phyloP scores from a whole-genome alignment of 2,329 filamentous ascomycete species.

The Tolypocladium pustulatum region DNA sequence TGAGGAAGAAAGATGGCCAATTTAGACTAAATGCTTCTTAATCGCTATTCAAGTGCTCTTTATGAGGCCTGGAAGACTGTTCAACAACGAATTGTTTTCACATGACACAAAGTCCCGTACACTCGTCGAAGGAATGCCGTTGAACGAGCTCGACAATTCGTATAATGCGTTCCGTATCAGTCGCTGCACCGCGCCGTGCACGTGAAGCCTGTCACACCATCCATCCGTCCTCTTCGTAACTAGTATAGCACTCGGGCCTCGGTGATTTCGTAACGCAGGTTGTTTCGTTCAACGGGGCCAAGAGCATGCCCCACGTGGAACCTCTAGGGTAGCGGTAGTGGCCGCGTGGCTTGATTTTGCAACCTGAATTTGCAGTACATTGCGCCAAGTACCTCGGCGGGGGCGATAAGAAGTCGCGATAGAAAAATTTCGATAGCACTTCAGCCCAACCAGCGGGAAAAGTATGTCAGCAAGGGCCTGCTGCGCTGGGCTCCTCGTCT shows the following conservation, averaged over 20 bases:
- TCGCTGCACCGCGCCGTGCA: background rate
- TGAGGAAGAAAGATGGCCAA: background rate
- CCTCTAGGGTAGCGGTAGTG: background rate
- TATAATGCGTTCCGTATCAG: background rate
- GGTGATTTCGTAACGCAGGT: background rate
- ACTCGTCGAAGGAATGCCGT: no score
- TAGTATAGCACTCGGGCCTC: background rate
- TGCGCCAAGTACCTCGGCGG: background rate
- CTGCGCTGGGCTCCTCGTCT: slow-evolving; percentile 1
- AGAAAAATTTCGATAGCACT: slow-evolving; percentile 1
- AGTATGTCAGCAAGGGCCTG: slow-evolving; percentile 1
- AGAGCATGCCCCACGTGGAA: slow-evolving; percentile 1
- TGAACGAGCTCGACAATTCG: no score
- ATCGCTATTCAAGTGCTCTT: background rate
- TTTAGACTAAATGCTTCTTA: background rate
- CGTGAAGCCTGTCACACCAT: background rate
- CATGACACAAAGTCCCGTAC: no score
- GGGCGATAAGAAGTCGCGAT: background rate
- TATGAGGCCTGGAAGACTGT: no score
- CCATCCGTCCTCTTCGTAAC: background rate
- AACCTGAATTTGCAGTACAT: background rate
- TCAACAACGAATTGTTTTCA: no score
- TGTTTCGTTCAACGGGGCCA: background rate
- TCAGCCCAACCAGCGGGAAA: background rate
- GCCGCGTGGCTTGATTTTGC: background rate